These are phyloP conservation scores for Geoglossum glabrum DNA, from an alignment of 495 filamentous ascomycete genomes.

Conservation along the genomic window DNA sequence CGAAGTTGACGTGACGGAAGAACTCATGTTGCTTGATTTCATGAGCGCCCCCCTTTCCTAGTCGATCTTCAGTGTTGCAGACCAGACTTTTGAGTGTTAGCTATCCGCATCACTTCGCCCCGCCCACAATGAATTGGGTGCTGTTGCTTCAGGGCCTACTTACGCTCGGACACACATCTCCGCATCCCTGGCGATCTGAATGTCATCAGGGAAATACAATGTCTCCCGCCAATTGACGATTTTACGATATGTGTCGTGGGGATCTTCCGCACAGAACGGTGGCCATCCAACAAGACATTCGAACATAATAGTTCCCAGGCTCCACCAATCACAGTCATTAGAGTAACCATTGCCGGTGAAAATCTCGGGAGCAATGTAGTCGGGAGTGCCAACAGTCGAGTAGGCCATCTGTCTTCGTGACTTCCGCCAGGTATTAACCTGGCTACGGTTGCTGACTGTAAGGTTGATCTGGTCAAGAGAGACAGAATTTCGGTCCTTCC, in stretches of 20 bases:
- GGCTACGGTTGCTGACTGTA: constrained; percentile 87
- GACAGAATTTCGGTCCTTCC: constrained; percentile 69
- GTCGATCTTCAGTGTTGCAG: constrained; percentile 74
- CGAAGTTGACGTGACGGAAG: constrained; percentile 91
- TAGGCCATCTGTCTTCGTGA: constrained; percentile 90
- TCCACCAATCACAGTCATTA: constrained; percentile 98
- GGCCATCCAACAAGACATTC: constrained; percentile 98
- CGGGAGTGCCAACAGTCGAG: constrained; percentile 92
- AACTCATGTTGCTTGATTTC: constrained; percentile 89
- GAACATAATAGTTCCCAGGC: constrained; percentile 97
- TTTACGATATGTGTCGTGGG: constrained; percentile 94
- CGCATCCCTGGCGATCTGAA: constrained; percentile 66
- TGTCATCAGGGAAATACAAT: constrained; percentile 91
- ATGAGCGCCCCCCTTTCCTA: constrained; percentile 61
- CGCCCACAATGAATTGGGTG: not conserved
- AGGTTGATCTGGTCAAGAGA: constrained; percentile 95
- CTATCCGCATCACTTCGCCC: not conserved
- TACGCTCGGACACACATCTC: constrained; percentile 17
- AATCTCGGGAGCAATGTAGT: constrained; percentile 97
- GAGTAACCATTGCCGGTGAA: constrained; percentile 92
- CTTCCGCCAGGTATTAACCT: constrained; percentile 97
- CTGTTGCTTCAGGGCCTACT: not conserved
- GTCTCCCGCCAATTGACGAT: constrained; percentile 96
- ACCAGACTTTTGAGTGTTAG: constrained; percentile 44
- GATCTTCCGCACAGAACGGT: constrained; percentile 95